Evolutionary conservation across 2,329 filamentous ascomycete genomes (phyloP), one percentile per base, ranked within the genome.

Genomic region (Xylariaceae sp.): DNA sequence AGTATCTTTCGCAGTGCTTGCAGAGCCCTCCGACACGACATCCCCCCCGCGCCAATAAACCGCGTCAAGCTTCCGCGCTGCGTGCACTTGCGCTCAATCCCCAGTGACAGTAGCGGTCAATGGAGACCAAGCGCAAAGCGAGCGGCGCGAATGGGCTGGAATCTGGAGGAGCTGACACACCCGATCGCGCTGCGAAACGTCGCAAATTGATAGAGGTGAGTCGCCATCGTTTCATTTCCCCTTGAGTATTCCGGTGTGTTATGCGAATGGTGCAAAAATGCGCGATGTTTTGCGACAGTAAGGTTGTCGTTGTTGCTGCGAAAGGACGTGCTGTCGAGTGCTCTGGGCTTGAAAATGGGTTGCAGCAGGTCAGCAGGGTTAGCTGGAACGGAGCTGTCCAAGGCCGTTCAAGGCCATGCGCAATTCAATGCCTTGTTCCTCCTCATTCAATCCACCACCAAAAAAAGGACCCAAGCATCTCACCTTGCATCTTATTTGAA

Each of bases 71-170:
- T 58, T 37, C 47, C 33, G 50, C 59, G 50, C 46, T 46, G 36
- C 46, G 37, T 59, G 41, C 52, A 48, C 55, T 60, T 50, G 42
- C 44, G 51, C 46, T 40, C 47, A 52, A 26, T 40, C 24, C 35
- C 55, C 23, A 39, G 41, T 37, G 49, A 40, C 44, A 41, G 51
- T 47, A 30, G 42, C 46, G 16, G 40, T 39, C 40, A 40, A 84
- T 84, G 81, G 81, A 84, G 60, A 75, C 74, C 67, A 84, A 84
- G 72, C 78, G 81, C 61, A 84, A 83, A 65, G 78, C 79, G 30
- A 70, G 69, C 57, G 67, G 70, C 61, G 67, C 68, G 44, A 78
- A 77, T 64, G 75, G 77, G 57, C 68, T 71, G 53, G 73, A 73
- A 50, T 57, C 68, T n/a, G n/a, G n/a, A 44, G 71, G 43, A 24